Evolutionary conservation across 1,284 basidiomycete species (phyloP), one percentile per base, ranked within the genome.

Genomic region (Abortiporus biennis): DNA sequence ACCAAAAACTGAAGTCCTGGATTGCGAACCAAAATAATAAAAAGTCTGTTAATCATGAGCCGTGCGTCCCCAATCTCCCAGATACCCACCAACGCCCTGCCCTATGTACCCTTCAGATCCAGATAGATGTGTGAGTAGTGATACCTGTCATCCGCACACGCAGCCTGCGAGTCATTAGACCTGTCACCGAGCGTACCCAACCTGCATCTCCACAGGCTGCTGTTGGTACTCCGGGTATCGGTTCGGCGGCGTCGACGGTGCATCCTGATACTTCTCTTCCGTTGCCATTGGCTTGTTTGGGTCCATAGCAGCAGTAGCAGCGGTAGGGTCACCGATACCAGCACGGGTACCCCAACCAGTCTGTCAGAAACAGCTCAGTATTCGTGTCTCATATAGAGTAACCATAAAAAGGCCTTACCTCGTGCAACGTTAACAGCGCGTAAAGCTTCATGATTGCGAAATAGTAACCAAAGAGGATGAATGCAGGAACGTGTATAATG

Each of bases 261-360:
- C 46, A 47, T 63, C 55, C 8, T 29, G 27, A 29, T 8, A n/a
- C 49, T 64, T 61, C 38, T 56, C 51, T 47, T 57, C 49, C 29
- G 45, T 32, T 6, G 32, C 27, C 19, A 25, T 16, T 33, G 39
- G 13, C 44, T 3, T 36, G 50, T 47, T 45, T 76, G 9, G 9
- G 16, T 39, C 77, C 43, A 72, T 67, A 13, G 84, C 84, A 8
- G 77, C 76, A 2, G 82, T 86, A 29, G 85, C 85, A 35, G 79
- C 76, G 3, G 78, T 69, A 1, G 78, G 78, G 66, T 89, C 85
- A 59, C 86, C 89, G 56, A 94, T 88, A 68, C 91, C 91, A 6
- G 88, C 76, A 60, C 91, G 83, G 16, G 91, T 94, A 42, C 90
- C 91, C 91, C 91, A 94, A 46, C 83, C 88, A 57, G 88, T 92